phyloP scores from a whole-genome alignment of 1,284 basidiomycete genomes.

The Ustilago nuda region DNA sequence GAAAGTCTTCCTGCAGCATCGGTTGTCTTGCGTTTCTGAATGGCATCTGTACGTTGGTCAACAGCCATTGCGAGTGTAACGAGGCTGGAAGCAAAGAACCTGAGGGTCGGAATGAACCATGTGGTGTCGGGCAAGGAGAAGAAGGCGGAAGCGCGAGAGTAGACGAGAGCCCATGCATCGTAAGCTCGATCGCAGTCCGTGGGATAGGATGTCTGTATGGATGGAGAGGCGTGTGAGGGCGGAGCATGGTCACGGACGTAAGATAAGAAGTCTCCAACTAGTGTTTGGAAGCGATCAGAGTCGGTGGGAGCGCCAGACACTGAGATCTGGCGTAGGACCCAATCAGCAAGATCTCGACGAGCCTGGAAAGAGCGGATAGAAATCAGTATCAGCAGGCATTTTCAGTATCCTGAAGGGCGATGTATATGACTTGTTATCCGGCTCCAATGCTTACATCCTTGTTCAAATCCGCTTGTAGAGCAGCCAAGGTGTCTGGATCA shows the following conservation, averaged over 20 bases:
- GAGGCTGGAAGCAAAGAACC: conserved; percentile 51
- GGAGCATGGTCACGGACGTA: conserved; percentile 44
- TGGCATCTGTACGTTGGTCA: conserved; percentile 37
- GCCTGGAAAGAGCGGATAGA: conserved; percentile 11
- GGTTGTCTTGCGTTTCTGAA: conserved; percentile 59
- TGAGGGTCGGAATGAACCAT: conserved; percentile 63
- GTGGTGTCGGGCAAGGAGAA: conserved; percentile 66
- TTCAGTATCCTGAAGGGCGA: background rate
- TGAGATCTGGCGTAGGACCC: conserved; percentile 37
- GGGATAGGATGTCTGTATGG: conserved; percentile 4
- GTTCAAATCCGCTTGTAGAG: conserved; percentile 32
- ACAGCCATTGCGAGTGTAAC: conserved; percentile 42
- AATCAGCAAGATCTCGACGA: conserved; percentile 31
- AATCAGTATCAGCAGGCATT: background rate
- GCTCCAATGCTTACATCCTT: conserved; percentile 22
- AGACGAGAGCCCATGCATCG: conserved; percentile 59
- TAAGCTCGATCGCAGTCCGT: conserved; percentile 47
- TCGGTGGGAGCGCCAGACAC: conserved; percentile 35
- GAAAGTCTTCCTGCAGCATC: conserved; percentile 66
- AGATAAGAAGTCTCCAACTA: conserved; percentile 42
- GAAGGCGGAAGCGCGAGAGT: conserved; percentile 61
- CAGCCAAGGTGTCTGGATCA: conserved; percentile 32
- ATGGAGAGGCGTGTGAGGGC: conserved; percentile 18
- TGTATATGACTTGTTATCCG: background rate
- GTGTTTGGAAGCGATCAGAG: conserved; percentile 49